Percentiles rank a stretch among this genome's conserved stretches.
phyloP scores from a whole-genome alignment of 257 asterid species.

The Primulina tabacum region DNA sequence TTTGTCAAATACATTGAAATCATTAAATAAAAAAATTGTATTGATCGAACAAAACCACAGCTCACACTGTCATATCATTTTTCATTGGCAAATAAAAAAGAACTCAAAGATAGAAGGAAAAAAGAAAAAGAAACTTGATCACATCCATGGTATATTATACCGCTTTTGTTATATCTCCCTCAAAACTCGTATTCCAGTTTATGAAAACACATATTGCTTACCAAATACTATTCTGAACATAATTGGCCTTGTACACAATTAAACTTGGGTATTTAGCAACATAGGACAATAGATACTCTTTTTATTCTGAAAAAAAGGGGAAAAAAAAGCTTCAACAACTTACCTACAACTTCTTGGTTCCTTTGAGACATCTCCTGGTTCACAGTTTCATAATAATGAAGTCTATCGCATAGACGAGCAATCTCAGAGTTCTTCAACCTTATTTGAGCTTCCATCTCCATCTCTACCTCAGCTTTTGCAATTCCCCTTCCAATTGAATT shows the following conservation, averaged over 20 bases:
- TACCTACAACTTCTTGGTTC: constrained; percentile 92
- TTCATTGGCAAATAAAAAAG: no score
- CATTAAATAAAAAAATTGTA: no score
- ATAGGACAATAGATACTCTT: constrained; percentile 4
- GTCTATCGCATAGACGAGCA: constrained; percentile 78
- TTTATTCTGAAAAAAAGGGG: no score
- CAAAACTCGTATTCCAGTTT: not conserved
- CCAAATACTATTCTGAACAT: not conserved
- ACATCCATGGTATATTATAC: not conserved
- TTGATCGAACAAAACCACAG: no score
- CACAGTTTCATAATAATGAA: constrained; percentile 86
- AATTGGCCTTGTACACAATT: constrained; percentile 13
- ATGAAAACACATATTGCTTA: not conserved
- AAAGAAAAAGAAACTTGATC: not conserved
- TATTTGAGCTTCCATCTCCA: constrained; percentile 79
- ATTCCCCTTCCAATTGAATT: constrained; percentile 78
- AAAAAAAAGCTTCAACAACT: constrained; percentile 31
- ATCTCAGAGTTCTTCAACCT: constrained; percentile 74
- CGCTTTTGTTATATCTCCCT: not conserved
- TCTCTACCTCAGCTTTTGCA: constrained; percentile 86
- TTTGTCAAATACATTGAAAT: no score
- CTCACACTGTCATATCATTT: no score
- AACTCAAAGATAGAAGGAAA: no score
- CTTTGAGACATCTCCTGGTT: constrained; percentile 96
- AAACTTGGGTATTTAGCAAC: constrained; percentile 8